These are phyloP conservation scores for Russula vinacea DNA, from an alignment of 768 basidiomycete species.

Conservation along the genomic window DNA sequence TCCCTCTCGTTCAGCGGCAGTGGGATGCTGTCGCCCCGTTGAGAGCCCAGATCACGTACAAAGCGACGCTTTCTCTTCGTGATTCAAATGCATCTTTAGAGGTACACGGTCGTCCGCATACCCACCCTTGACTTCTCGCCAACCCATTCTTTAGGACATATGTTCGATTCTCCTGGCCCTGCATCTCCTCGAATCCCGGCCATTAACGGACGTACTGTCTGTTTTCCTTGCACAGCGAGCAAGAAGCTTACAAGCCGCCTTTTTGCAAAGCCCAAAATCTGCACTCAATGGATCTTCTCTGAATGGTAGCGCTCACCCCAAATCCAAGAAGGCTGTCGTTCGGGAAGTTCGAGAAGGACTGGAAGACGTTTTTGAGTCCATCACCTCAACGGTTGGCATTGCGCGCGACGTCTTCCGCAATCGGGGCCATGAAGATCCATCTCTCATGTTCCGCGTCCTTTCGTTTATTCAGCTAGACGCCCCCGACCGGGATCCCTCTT, in stretches of 20 bases:
- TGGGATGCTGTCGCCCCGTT: constrained; percentile 90
- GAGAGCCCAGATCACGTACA: constrained; percentile 82
- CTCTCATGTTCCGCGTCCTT: constrained; percentile 57
- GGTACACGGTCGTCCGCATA: constrained; percentile 39
- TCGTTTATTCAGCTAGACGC: constrained; percentile 59
- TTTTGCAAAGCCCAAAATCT: constrained; percentile 30
- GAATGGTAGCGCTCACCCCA: constrained; percentile 20
- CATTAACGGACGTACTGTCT: constrained; percentile 66
- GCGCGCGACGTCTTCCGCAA: constrained; percentile 58
- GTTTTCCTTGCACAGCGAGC: constrained; percentile 70
- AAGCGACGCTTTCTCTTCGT: constrained; percentile 79
- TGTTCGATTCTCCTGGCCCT: constrained; percentile 80
- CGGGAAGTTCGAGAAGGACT: constrained; percentile 55
- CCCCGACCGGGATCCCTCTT: constrained; percentile 30
- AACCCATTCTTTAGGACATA: constrained; percentile 48
- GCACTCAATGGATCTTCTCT: constrained; percentile 14
- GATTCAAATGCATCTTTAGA: constrained; percentile 51
- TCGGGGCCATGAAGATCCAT: constrained; percentile 34
- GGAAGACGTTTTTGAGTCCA: constrained; percentile 49
- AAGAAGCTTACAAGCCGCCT: constrained; percentile 49
- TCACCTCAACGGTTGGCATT: constrained; percentile 57
- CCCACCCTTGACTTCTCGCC: constrained; percentile 2
- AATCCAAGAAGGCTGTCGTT: constrained; percentile 39
- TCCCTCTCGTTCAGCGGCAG: constrained; percentile 86
- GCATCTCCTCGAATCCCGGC: constrained; percentile 84